A percentile compares a stretch with the other conserved stretches of the same genome.
These are phyloP conservation scores for Apiospora rasikravindrae DNA, from an alignment of 2,329 filamentous ascomycete species.

Conservation along the genomic window DNA sequence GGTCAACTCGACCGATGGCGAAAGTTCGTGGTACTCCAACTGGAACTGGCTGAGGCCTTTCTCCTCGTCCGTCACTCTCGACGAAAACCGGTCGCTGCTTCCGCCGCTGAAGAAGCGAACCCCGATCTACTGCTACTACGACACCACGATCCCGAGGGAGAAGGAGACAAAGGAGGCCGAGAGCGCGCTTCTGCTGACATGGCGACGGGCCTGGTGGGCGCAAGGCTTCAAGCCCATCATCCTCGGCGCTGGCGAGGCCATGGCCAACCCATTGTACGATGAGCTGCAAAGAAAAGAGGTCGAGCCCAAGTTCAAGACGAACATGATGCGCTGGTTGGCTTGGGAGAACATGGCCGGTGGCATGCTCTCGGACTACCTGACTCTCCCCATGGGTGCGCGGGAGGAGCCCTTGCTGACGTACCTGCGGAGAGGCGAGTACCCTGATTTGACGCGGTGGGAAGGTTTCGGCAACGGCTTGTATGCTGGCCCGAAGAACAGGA, in stretches of 20 bases:
- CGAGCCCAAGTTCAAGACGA: constrained; percentile 65
- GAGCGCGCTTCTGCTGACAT: constrained; percentile 79
- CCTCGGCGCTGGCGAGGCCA: constrained; percentile 78
- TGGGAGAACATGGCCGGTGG: constrained; percentile 93
- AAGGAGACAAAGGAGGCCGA: constrained; percentile 73
- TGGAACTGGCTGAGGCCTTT: constrained; percentile 93
- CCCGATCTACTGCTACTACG: constrained; percentile 90
- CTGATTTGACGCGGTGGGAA: constrained; percentile 75
- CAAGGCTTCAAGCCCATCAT: constrained; percentile 89
- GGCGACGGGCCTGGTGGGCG: constrained; percentile 95
- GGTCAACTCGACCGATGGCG: constrained; percentile 78
- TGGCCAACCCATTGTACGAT: constrained; percentile 79
- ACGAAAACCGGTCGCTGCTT: constrained; percentile 82
- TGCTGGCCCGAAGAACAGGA: constrained; percentile 68
- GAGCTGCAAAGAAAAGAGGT: constrained; percentile 69
- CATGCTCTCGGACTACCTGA: constrained; percentile 77
- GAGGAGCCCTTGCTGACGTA: constrained; percentile 75
- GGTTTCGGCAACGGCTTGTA: constrained; percentile 74
- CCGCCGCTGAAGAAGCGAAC: constrained; percentile 75
- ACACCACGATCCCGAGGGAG: constrained; percentile 67
- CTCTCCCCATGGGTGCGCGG: constrained; percentile 81
- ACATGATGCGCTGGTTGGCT: constrained; percentile 85
- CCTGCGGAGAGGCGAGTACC: constrained; percentile 77
- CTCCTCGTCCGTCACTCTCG: constrained; percentile 78
- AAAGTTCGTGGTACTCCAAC: constrained; percentile 84